Conservation (phyloP, 2,329 filamentous ascomycete genomes). For the Nemania sp. region DNA sequence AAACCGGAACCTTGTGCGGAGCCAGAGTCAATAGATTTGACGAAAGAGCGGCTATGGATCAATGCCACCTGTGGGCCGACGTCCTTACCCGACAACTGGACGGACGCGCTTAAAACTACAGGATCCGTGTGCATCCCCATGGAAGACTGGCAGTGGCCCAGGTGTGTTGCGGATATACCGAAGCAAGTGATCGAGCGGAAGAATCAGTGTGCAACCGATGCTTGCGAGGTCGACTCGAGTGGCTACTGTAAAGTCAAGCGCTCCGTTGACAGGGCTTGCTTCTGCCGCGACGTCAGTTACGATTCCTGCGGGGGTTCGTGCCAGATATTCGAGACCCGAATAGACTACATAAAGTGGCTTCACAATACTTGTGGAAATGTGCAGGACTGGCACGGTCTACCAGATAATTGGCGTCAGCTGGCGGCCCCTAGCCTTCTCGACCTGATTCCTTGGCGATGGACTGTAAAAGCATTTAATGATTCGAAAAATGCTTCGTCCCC, state of each 20-base stretch:
- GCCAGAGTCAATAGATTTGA: constrained; percentile 2
- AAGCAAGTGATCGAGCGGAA: background rate
- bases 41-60: constrained; percentile 17
- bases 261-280: constrained; percentile 12
- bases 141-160: constrained; percentile 10
- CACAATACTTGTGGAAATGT: constrained; percentile 10
- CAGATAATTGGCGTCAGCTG: constrained; percentile 13
- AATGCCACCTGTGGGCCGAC: constrained; percentile 13
- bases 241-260: constrained; percentile 17
- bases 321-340: constrained; percentile 17
- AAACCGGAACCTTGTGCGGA: constrained; percentile 5
- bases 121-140: constrained; percentile 7
- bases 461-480: background rate
- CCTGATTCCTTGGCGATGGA: constrained; percentile 15
- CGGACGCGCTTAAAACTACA: constrained; percentile 3
- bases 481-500: too few species aligned
- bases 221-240: constrained; percentile 10
- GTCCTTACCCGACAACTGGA: constrained; percentile 15
- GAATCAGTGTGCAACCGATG: constrained; percentile 7
- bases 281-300: constrained; percentile 14
- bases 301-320: constrained; percentile 15
- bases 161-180: constrained; percentile 6
- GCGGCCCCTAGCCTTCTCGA: constrained; percentile 6
- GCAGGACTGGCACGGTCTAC: constrained; percentile 16
- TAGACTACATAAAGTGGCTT: constrained; percentile 17